Base-by-base conservation (phyloP, 768 basidiomycete genomes). In the Solioccasus polychromus region DNA sequence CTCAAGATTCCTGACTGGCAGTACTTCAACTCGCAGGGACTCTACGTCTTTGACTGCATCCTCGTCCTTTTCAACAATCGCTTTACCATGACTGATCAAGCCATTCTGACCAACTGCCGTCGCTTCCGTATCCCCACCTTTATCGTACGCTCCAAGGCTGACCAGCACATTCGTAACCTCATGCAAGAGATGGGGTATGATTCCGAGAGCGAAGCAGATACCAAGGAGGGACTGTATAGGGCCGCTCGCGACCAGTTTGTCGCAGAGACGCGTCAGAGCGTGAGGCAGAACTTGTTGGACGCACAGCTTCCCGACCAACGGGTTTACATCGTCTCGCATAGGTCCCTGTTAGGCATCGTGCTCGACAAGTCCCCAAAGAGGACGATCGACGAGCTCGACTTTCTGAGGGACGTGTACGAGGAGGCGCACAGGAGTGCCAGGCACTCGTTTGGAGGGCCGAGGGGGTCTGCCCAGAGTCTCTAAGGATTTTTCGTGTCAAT, bases 291-390 rank as follows among this genome's bases (percentile, higher is more conserved):
- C 46, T 40, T 68, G 39, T 19, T 20, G 31, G 42, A 45, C 30
- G 66, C 60, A 1, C 51, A 58, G 22, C 53, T 67, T 3, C 54
- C 64, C 3, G 52, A 67, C 24, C 55, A 62, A 40, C 56, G 49
- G 3, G 62, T 67, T 19, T 67, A 67, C 42, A 55, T 62, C 2
- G 46, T 66, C 29, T 62, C 64, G 3, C 53, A 59, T 43, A 54
- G 53, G 39, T 26, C 30, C 1, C 37, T 68, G 11, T 22, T 62
- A 3, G 44, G 51, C 15, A 54, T 66, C 44, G 54, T 67, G 14
- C 55, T 53, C 23, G 54, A 55, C 32, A 52, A 57, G 35, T 26
- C 52, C 7, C 54, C 59, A 0, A 59, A 50, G 29, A 57, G 31
- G 34, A 47, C 44, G 8, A 63, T 64, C 12, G 63, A 64, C 8